Evolutionary conservation across 345 rosid genomes (phyloP), one percentile per base, ranked within the genome.

Genomic region (Populus davidiana): DNA sequence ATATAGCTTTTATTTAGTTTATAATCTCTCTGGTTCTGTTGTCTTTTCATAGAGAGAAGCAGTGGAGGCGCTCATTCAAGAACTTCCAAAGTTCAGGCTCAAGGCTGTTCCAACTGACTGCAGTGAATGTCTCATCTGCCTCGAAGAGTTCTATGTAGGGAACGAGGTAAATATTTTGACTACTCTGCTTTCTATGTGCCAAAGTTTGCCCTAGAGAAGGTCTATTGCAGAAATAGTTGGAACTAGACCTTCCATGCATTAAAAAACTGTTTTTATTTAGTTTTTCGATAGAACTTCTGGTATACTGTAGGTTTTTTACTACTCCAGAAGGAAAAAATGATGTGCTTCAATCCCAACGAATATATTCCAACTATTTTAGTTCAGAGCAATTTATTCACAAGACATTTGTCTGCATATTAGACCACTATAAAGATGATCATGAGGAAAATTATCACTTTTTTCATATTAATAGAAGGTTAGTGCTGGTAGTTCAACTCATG

Each of bases 101-200:
- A 96, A 96, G 84, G 96, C 97, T 80, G 97, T 96, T 70, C 99
- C 98, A 29, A 93, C 90, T 72, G 99, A 94, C 81, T 93, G 99
- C 78, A 91, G 96, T 75, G 99, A 96, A 89, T 96, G 99, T 65
- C 97, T 95, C 70, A 96, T 96, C 88, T 96, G 99, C 87, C 85
- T 96, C 76, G 99, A 96, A 83, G 98, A 96, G 85, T 92, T 96
- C 73, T 89, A 86, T 78, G 89, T 88, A 10, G 96, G 97, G 35
- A 91, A 94, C 84, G 99, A 96, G 99, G 98, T 93, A 82, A 83
- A 39, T 50, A 21, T 25, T 66, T 12, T 47, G 10, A 44, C 23
- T 25, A 5, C 61, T 54, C n/a, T 50, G 10, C 61, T 52, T 6
- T 56, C 10, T n/a, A n/a, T 1, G 5, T 56, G 63, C 23, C 63